A percentile compares a stretch with the other conserved stretches of the same genome.
phyloP scores from a whole-genome alignment of 371 early-diverging fungal genomes.

The Mucor mucedo region DNA sequence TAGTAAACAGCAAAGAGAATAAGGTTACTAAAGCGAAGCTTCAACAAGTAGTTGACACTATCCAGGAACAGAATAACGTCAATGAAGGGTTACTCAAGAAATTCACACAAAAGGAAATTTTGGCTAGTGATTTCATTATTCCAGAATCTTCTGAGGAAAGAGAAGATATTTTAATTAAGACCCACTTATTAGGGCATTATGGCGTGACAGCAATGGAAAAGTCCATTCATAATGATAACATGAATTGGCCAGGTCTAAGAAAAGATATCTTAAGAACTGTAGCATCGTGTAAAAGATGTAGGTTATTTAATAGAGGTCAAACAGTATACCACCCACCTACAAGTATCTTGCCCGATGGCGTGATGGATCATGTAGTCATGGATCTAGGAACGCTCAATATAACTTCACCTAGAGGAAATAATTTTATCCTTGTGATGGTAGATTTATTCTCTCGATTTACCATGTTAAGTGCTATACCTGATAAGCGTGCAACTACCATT shows the following conservation, averaged over 20 bases:
- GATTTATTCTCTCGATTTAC: no score
- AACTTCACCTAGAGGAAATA: conserved; percentile 7
- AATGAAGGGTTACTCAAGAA: no score
- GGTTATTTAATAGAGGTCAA: neutral
- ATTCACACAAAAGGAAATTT: no score
- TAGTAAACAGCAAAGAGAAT: no score
- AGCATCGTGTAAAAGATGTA: neutral
- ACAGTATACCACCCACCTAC: conserved; percentile 2
- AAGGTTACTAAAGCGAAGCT: no score
- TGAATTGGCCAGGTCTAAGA: neutral
- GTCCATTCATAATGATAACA: neutral
- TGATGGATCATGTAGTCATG: conserved; percentile 7
- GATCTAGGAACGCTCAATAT: conserved; percentile 9
- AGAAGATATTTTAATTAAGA: neutral
- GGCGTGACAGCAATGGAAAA: neutral
- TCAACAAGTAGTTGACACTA: no score
- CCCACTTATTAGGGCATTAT: conserved; percentile 4
- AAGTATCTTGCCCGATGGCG: neutral
- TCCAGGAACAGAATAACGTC: no score
- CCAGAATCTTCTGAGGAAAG: no score
- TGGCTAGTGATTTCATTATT: no score
- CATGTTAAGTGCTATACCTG: no score
- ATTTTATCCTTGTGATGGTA: conserved; percentile 12
- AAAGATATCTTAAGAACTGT: conserved; percentile 1
- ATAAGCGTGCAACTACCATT: no score